A percentile compares a stretch with the other conserved stretches of the same genome.
Conservation (phyloP, 2,329 filamentous ascomycete genomes). For the Venturia nashicola region DNA sequence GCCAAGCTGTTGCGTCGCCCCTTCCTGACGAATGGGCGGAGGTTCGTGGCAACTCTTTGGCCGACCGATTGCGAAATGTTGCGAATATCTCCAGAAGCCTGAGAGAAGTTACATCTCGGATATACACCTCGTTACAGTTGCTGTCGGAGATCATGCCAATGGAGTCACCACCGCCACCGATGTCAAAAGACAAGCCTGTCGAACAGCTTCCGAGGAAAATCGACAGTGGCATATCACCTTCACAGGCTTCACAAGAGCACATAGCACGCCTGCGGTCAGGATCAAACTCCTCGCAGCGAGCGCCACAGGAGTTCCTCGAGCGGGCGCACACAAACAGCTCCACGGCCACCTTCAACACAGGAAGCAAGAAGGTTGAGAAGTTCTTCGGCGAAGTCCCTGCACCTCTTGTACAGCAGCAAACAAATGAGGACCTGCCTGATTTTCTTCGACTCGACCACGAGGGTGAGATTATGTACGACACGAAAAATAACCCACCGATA, state of each 20-base stretch:
- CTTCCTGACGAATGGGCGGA: conserved; percentile 93
- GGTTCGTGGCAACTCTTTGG: conserved; percentile 76
- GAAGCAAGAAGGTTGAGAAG: conserved; percentile 36
- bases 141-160: conserved; percentile 61
- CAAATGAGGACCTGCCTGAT: conserved; percentile 62
- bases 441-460: conserved; percentile 82
- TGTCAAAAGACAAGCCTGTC: conserved; percentile 2
- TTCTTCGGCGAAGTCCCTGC: conserved; percentile 41
- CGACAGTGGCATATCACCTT: conserved; percentile 7
- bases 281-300: neutral
- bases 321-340: conserved; percentile 10
- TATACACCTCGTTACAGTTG: conserved; percentile 77
- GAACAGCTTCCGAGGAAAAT: conserved; percentile 2
- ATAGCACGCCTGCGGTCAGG: conserved; percentile 5
- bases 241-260: neutral
- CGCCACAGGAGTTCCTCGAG: conserved; percentile 2
- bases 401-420: conserved; percentile 18
- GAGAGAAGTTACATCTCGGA: conserved; percentile 75
- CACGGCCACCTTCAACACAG: conserved; percentile 28
- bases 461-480: conserved; percentile 79
- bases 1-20: conserved; percentile 83
- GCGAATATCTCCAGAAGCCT: conserved; percentile 65
- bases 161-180: neutral
- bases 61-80: conserved; percentile 73
- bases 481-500: conserved; percentile 60